These are phyloP conservation scores for Neospora caninum DNA, from an alignment of 169 alveolate genomes.

Conservation along the genomic window DNA sequence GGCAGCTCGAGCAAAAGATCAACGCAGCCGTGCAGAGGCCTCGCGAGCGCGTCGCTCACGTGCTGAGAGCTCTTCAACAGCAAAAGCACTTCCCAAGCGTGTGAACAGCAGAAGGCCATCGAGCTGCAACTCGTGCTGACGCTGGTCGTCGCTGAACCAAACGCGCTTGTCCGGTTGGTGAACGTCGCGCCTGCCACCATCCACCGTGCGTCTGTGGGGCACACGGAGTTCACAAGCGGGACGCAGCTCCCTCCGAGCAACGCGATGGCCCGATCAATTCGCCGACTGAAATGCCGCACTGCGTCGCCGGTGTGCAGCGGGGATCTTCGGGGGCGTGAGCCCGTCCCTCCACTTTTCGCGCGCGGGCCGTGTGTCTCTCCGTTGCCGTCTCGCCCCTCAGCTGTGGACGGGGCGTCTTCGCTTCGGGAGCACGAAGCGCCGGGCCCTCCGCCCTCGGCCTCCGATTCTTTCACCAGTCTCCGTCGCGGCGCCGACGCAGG, in stretches of 20 bases:
- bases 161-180: background rate
- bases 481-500: constrained; percentile 10
- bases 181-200: constrained; percentile 34
- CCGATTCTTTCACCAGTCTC: background rate
- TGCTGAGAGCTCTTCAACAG: constrained; percentile 31
- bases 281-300: background rate
- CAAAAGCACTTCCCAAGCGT: constrained; percentile 36
- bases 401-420: too few species aligned
- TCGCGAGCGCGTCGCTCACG: background rate
- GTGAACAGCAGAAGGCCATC: constrained; percentile 6
- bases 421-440: too few species aligned
- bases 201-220: constrained; percentile 47
- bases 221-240: background rate
- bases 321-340: background rate
- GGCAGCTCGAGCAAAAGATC: background rate
- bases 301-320: background rate
- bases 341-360: background rate
- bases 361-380: too few species aligned
- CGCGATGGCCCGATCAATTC: background rate
- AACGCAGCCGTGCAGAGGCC: constrained; percentile 23
- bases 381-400: too few species aligned
- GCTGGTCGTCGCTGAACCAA: background rate
- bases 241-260: constrained; percentile 28
- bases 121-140: background rate
- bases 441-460: too few species aligned